Evolutionary conservation across 345 rosid genomes (phyloP).

Genomic region (Cardamine chenopodiifolia): DNA sequence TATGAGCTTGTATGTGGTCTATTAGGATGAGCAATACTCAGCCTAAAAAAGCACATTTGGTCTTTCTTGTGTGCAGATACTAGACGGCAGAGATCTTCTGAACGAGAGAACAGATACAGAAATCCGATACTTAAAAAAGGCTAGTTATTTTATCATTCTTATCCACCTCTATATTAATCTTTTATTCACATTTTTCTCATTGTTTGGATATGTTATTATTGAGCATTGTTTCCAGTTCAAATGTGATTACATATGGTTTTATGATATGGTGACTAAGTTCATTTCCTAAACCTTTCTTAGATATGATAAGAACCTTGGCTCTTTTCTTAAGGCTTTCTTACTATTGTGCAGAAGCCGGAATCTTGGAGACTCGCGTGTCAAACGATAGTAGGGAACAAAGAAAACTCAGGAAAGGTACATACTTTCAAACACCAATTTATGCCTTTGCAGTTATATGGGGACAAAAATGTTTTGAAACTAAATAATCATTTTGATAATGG

Average conservation of each 20-base stretch:
- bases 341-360: constrained; percentile 66
- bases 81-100: constrained; percentile 72
- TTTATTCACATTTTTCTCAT: neutral
- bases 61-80: constrained; percentile 52
- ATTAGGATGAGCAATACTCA: constrained; percentile 5
- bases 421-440: neutral
- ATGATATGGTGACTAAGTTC: constrained; percentile 1
- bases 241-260: neutral
- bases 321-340: neutral
- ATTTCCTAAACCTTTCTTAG: neutral
- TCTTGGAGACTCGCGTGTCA: constrained; percentile 93
- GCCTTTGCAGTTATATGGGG: neutral
- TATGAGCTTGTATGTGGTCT: constrained; percentile 4
- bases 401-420: constrained; percentile 80
- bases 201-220: constrained; percentile 1
- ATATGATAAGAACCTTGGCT: neutral
- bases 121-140: constrained; percentile 69
- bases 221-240: constrained; percentile 1
- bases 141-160: constrained; percentile 17
- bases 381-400: constrained; percentile 87
- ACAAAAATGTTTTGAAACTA: neutral
- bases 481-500: neutral
- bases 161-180: neutral
- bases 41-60: constrained; percentile 5
- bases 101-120: constrained; percentile 80